Evolutionary conservation across 2,329 filamentous ascomycete genomes (phyloP).

Genomic region (Sodiomyces alkalinus): DNA sequence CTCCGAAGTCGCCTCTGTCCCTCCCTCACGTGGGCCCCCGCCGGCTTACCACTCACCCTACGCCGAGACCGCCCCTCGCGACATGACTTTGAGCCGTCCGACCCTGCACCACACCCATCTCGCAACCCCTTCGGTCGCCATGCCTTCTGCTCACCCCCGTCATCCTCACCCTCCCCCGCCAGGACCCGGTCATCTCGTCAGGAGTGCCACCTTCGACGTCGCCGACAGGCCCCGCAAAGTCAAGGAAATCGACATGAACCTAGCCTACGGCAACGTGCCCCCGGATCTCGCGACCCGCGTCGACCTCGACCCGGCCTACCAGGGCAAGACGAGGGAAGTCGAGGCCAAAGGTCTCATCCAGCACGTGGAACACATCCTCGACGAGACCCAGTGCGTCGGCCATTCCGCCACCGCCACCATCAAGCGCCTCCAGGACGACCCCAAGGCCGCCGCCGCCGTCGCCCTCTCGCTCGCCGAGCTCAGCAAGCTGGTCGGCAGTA

Average conservation of each 20-base stretch:
- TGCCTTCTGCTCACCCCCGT: slow-evolving; percentile 4
- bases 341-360: slow-evolving; percentile 44
- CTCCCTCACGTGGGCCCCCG: slow-evolving; percentile 24
- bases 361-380: slow-evolving; percentile 61
- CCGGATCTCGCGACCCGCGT: slow-evolving; percentile 43
- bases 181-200: slow-evolving; percentile 1
- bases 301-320: slow-evolving; percentile 31
- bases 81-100: slow-evolving; percentile 19
- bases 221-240: slow-evolving; percentile 18
- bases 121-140: slow-evolving; percentile 3
- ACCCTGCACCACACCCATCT: slow-evolving; percentile 7
- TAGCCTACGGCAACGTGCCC: slow-evolving; percentile 77
- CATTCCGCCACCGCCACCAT: slow-evolving; percentile 75
- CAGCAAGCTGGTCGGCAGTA: slow-evolving; percentile 64
- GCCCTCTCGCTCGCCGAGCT: slow-evolving; percentile 87
- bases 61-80: slow-evolving; percentile 27
- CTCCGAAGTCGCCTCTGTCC: slow-evolving; percentile 34
- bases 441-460: slow-evolving; percentile 84
- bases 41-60: slow-evolving; percentile 21
- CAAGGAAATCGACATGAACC: slow-evolving; percentile 67
- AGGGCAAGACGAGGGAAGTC: slow-evolving; percentile 41
- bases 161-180: slow-evolving; percentile 5
- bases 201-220: slow-evolving; percentile 1
- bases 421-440: slow-evolving; percentile 49
- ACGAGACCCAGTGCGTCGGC: slow-evolving; percentile 80